Base-by-base conservation (phyloP, 2,329 filamentous ascomycete species). In the Aspergillus versicolor region DNA sequence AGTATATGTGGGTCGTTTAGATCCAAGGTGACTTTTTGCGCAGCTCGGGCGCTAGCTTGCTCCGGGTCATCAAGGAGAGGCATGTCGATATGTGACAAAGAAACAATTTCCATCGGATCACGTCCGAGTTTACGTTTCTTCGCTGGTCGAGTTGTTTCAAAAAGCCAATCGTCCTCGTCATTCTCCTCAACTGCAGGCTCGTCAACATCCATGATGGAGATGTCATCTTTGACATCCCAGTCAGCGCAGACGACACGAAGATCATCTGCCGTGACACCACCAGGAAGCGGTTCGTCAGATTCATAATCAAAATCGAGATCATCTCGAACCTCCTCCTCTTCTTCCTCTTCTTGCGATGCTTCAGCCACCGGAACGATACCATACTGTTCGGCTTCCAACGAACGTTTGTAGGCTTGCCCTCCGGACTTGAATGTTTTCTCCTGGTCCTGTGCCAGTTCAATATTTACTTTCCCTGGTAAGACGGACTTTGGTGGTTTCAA, bases 1-100 rank as follows among this genome's bases (percentile, higher is more conserved):
- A 99, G 83, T 4, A 99, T 84, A 65, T 91, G 84, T 1, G 92
- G 90, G 69, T 99, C 94, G 65, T 92, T 92, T 73, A 94, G 83
- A 67, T 97, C 92, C 51, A 99, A 81, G 1, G 88, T 84, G 22
- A 96, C 88, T 44, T 87, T 87, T 73, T 91, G 92, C 3, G 90
- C 87, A 43, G 92, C 82, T 63, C 85, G 85, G 13, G 87, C 81
- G 1, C 90, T 92, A 5, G 86, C 84, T 56, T 84, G 81, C 66
- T 92, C 87, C 15, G 92, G 94, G 61, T 96, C 85, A 67, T 95
- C 90, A 64, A 96, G 88, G 3, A 87, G 86, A 1, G 89, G 88
- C 2, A 89, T 81, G 2, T 83, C 80, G 56, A 87, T 87, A 30
- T 84, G 80, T 42, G 84, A 81, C 45, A 86, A 70, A 4, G 77